A percentile compares a stretch with the other conserved stretches of the same genome.
These are phyloP conservation scores for Zalerion maritima DNA, from an alignment of 495 filamentous ascomycete species.

Conservation along the genomic window DNA sequence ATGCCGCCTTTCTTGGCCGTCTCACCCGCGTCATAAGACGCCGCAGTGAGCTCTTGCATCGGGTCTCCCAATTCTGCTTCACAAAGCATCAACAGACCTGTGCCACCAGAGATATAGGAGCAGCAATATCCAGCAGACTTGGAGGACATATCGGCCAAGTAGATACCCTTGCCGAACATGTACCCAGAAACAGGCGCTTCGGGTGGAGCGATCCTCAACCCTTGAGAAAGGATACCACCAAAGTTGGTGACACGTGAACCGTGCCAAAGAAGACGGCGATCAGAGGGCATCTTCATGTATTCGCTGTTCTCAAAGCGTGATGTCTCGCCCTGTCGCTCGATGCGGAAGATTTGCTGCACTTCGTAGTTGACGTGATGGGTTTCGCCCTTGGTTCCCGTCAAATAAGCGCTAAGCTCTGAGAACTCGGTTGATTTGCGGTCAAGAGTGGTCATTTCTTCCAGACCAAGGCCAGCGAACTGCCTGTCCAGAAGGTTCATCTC, in stretches of 20 bases:
- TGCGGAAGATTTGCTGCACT: conserved; percentile 69
- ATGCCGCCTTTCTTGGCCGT: conserved; percentile 43
- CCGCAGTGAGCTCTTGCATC: conserved; percentile 38
- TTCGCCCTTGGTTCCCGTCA: conserved; percentile 43
- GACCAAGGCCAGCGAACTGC: conserved; percentile 51
- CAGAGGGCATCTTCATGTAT: conserved; percentile 18
- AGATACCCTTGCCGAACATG: conserved; percentile 79
- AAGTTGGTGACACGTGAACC: conserved; percentile 68
- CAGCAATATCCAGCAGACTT: conserved; percentile 66
- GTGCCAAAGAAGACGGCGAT: conserved; percentile 74
- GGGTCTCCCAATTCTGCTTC: conserved; percentile 66
- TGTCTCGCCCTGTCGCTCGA: conserved; percentile 59
- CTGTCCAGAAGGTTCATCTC: conserved; percentile 49
- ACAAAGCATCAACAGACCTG: conserved; percentile 52
- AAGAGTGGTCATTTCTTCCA: conserved; percentile 64
- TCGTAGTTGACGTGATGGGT: conserved; percentile 45
- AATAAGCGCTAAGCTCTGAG: conserved; percentile 45
- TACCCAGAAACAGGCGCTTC: conserved; percentile 68
- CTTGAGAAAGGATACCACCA: conserved; percentile 69
- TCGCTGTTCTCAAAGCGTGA: conserved; percentile 47
- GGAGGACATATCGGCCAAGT: conserved; percentile 68
- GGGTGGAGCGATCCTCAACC: conserved; percentile 73
- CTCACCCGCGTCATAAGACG: conserved; percentile 46
- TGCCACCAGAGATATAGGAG: conserved; percentile 25
- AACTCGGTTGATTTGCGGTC: conserved; percentile 46